Evolutionary conservation across 225 moss, liverwort and hornwort species (phyloP), one percentile per base, ranked within the genome.

Genomic region (Marchantia polymorpha): DNA sequence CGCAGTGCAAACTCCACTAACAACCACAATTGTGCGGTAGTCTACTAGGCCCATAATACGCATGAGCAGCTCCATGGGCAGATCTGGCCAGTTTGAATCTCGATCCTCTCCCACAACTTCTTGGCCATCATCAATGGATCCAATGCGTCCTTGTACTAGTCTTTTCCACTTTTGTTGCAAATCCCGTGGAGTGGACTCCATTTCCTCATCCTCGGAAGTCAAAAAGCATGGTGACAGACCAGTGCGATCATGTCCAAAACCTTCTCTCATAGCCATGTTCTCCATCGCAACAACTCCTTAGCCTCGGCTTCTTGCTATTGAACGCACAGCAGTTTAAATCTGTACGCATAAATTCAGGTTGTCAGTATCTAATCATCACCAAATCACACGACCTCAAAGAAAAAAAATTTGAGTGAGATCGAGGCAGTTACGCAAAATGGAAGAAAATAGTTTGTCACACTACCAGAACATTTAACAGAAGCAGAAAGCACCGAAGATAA

Each of bases 31-130:
- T 22, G 95, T 91, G 23, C 93, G 90, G 74, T 95, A 80, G 58
- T 99, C 99, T 67, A 91, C 93, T 10, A 93, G 83, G 54, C 83
- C 87, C 76, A 95, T 86, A 72, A 95, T 90, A 58, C 90, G 91
- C 54, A 99, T 91, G 47, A 99, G 86, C 74, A 99, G 82, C 83
- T 99, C 99, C 95, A 92, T 93, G 12, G 99, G 99, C 79, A 99
- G 76, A 69, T 99, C 95, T 30, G 89, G 91, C 99, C 99, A 99
- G 69, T 87, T 91, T 17, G 90, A 92, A 30, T 86, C 90, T 12
- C 76, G 73, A 69, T 75, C 75, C 50, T 92, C 93, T 71, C 88
- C 84, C 59, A 69, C 80, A 75, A 74, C 84, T 25, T 82, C 79
- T 8, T 88, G 87, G 8, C 63, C 90, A 48, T 68, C 91, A 13